These are phyloP conservation scores for Osmanthus fragrans DNA, from an alignment of 257 asterid species.

Conservation along the genomic window DNA sequence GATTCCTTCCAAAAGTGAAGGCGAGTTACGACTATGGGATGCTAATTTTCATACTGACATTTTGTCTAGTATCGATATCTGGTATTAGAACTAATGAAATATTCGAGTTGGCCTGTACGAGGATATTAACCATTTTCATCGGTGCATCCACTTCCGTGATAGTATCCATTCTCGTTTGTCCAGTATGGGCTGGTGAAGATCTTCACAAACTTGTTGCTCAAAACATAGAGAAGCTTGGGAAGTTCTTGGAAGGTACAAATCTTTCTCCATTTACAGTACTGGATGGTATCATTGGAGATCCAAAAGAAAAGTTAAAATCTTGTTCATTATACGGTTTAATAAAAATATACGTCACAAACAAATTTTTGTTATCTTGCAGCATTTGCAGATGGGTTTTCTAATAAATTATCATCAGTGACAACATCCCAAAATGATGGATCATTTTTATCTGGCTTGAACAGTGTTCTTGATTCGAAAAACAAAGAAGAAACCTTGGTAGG, in stretches of 20 bases:
- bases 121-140: slow-evolving; percentile 55
- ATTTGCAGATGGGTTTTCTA: slow-evolving; percentile 48
- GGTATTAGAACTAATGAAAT: slow-evolving; percentile 57
- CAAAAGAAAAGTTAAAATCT: too few species aligned
- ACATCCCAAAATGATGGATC: slow-evolving; percentile 25
- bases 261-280: not conserved
- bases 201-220: slow-evolving; percentile 61
- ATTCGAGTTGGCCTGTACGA: slow-evolving; percentile 48
- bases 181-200: slow-evolving; percentile 88
- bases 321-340: not conserved
- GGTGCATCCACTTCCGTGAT: slow-evolving; percentile 61
- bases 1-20: slow-evolving; percentile 71
- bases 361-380: slow-evolving; percentile 25
- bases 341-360: too few species aligned
- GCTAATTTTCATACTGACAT: slow-evolving; percentile 65
- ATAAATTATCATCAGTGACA: slow-evolving; percentile 22
- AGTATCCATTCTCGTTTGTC: slow-evolving; percentile 55
- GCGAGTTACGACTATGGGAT: slow-evolving; percentile 80
- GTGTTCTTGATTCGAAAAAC: slow-evolving; percentile 63
- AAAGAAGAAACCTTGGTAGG: slow-evolving; percentile 68
- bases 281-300: not conserved
- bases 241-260: slow-evolving; percentile 55
- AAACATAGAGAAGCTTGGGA: slow-evolving; percentile 54
- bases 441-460: slow-evolving; percentile 35
- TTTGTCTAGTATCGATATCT: slow-evolving; percentile 60